phyloP scores from a whole-genome alignment of 164 flowering plant genomes.

The Protea cynaroides region DNA sequence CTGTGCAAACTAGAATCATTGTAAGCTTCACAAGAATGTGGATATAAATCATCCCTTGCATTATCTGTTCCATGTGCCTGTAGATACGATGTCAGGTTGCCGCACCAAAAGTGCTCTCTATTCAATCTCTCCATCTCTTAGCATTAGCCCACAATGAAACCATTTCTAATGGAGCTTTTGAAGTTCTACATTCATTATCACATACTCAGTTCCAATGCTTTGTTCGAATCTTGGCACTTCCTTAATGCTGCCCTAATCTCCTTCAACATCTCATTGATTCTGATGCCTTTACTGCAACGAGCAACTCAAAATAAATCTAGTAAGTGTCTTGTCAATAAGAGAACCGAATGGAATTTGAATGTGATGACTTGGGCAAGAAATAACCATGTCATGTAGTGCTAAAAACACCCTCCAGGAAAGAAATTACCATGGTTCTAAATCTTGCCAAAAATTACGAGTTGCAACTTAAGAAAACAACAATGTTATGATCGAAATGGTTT shows the following conservation, averaged over 20 bases:
- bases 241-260: slow-evolving; percentile 77
- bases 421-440: too few species aligned
- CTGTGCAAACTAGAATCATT: too few species aligned
- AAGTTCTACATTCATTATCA: not conserved
- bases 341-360: not conserved
- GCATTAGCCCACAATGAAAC: not conserved
- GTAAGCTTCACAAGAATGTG: not conserved
- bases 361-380: not conserved
- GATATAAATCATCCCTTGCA: not conserved
- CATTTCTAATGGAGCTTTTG: not conserved
- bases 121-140: not conserved
- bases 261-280: slow-evolving; percentile 60
- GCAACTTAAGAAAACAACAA: too few species aligned
- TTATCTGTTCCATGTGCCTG: not conserved
- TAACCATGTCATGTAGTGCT: too few species aligned
- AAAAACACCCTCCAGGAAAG: not conserved
- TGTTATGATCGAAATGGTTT: too few species aligned
- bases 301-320: too few species aligned
- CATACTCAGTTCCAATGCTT: slow-evolving; percentile 10
- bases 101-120: not conserved
- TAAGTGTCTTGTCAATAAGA: not conserved
- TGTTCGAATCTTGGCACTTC: slow-evolving; percentile 32
- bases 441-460: too few species aligned
- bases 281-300: slow-evolving; percentile 63
- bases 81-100: not conserved